These are phyloP conservation scores for Herpetospermum pedunculosum DNA, from an alignment of 306 rosid species.

Conservation along the genomic window DNA sequence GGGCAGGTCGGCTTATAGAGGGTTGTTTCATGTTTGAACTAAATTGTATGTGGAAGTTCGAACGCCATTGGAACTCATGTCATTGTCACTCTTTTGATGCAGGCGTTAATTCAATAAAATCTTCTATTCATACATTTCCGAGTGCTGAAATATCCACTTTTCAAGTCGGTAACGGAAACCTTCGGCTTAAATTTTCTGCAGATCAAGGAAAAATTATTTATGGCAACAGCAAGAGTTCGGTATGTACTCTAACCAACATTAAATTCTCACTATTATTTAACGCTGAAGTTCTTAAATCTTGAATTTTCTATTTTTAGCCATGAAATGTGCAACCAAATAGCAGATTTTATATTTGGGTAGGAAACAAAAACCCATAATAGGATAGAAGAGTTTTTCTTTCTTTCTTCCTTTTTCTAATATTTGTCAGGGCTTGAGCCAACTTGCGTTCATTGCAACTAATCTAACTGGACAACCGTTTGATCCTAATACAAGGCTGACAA, in stretches of 20 bases:
- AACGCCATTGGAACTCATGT: constrained; percentile 4
- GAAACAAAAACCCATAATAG: neutral
- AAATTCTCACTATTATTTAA: neutral
- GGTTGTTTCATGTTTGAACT: neutral
- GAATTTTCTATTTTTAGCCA: neutral
- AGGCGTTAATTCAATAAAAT: constrained; percentile 49
- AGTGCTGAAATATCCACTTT: constrained; percentile 20
- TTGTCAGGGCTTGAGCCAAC: neutral
- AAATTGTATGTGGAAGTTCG: neutral
- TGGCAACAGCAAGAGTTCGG: constrained; percentile 30
- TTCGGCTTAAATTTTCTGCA: constrained; percentile 31
- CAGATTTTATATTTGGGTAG: neutral
- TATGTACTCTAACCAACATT: constrained; percentile 13
- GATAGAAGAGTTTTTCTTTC: neutral
- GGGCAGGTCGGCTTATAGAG: constrained; percentile 19
- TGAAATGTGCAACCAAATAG: neutral
- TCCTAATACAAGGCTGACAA: neutral
- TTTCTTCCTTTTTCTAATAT: neutral
- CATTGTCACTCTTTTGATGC: constrained; percentile 16
- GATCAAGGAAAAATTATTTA: constrained; percentile 25
- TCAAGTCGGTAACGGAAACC: constrained; percentile 38
- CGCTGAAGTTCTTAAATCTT: neutral
- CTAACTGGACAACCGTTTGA: neutral
- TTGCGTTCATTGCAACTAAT: neutral
- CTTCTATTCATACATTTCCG: constrained; percentile 25